Base-by-base conservation (phyloP, 805 yeast genomes). In the Yarrowia bubula region DNA sequence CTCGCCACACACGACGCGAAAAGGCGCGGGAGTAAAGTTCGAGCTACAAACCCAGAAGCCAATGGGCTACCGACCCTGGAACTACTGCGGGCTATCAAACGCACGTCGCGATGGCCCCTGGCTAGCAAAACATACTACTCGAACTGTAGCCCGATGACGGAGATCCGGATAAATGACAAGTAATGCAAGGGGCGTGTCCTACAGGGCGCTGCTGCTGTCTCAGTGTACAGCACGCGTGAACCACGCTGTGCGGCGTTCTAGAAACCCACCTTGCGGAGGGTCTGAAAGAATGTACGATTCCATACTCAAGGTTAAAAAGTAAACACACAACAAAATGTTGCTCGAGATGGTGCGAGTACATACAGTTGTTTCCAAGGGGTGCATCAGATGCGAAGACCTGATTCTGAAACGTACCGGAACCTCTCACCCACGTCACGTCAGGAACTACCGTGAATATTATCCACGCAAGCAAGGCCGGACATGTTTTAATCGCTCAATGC, bases 31-130 rank as follows among this genome's bases (percentile, higher is more conserved):
- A 4, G 11, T 8, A 35, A 33, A 18, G 55, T 48, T 48, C 18
- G 28, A 11, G 17, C 32, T 17, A 2, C 22, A n/a, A 48, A 48
- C 53, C 39, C 31, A 15, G 53, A 33, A 11, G 4, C 15, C 14
- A 14, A 10, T 31, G n/a, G 22, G 38, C 37, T 18, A 3, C 51
- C 37, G 6, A 32, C 38, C 10, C 13, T 15, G 28, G 28, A 15
- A 38, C 53, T 46, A 47, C 53, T 32, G 39, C 44, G 22, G 44
- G 7, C 38, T 35, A 15, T 14, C 18, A 9, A 33, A 47, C 33
- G 53, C 53, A 47, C 53, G 13, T 13, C 39, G 28, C 53, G 53
- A 47, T 47, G 53, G n/a, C 53, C 53, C 39, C 39, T 17, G 38
- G 53, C 39, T 47, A 10, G 38, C 13, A 35, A 10, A 9, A 9